Percentiles rank a stretch among this genome's conserved stretches.
Conservation (phyloP, 31 red algal genomes). For the Porphyra umbilicalis region DNA sequence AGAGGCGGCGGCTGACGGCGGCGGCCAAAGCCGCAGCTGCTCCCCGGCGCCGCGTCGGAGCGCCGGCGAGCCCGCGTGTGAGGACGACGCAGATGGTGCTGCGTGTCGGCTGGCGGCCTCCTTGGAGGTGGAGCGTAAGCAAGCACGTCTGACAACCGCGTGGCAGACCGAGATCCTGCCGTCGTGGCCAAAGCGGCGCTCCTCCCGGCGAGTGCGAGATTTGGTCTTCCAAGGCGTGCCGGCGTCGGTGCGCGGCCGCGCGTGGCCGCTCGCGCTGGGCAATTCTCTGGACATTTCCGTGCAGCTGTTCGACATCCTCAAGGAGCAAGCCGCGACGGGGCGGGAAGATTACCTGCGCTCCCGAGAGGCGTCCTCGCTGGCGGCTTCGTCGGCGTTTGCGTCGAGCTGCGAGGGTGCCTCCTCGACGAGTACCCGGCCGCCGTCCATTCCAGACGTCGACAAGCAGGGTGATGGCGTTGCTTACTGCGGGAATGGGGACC, state of each 20-base stretch:
- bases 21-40: neutral
- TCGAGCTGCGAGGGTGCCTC: neutral
- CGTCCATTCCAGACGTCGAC: slow-evolving; percentile 48
- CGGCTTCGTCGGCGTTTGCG: neutral
- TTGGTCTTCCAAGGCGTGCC: slow-evolving; percentile 81
- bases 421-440: neutral
- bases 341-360: slow-evolving; percentile 58
- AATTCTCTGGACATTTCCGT: slow-evolving; percentile 81
- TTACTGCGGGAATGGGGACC: too few species aligned
- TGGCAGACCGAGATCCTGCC: neutral
- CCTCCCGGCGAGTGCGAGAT: slow-evolving; percentile 35
- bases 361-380: slow-evolving; percentile 34
- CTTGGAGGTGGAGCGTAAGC: neutral
- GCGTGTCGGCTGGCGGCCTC: neutral
- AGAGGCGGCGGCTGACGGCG: neutral
- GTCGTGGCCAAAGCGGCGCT: neutral
- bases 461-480: slow-evolving; percentile 66
- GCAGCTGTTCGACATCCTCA: slow-evolving; percentile 77
- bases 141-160: neutral
- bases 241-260: slow-evolving; percentile 58
- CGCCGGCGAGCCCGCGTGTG: neutral
- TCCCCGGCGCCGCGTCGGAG: neutral
- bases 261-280: slow-evolving; percentile 80
- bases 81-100: neutral
- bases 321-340: slow-evolving; percentile 65